phyloP scores from a whole-genome alignment of 148 eudicot genomes.

The Heliamphora exappendiculata region DNA sequence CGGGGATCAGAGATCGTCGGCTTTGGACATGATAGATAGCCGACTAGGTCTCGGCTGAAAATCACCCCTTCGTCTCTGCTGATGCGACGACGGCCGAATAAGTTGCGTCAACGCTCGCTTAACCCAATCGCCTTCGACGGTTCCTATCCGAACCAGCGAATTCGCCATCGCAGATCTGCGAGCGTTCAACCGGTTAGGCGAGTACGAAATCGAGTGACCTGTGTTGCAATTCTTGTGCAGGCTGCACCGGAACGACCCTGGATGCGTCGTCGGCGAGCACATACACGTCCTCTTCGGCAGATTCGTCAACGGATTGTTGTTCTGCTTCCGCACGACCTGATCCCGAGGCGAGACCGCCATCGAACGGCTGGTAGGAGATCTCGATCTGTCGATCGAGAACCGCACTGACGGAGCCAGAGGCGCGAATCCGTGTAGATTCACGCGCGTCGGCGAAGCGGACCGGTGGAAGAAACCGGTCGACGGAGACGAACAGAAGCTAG shows the following conservation, averaged over 20 bases:
- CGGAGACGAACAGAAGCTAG: slow-evolving; percentile 22
- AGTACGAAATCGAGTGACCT: slow-evolving; percentile 16
- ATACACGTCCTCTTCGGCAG: slow-evolving; percentile 28
- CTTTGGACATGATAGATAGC: slow-evolving; percentile 37
- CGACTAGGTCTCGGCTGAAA: slow-evolving; percentile 33
- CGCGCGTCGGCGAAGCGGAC: slow-evolving; percentile 33
- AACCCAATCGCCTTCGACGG: slow-evolving; percentile 50
- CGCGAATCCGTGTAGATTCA: slow-evolving; percentile 32
- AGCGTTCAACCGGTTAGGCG: slow-evolving; percentile 36
- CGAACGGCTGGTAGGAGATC: slow-evolving; percentile 32
- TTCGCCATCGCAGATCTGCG: slow-evolving; percentile 59
- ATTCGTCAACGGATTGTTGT: slow-evolving; percentile 15
- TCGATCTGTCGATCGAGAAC: slow-evolving; percentile 31
- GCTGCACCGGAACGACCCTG: slow-evolving; percentile 39
- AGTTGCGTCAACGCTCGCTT: slow-evolving; percentile 42
- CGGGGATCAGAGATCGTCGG: slow-evolving; percentile 17
- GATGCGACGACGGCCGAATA: slow-evolving; percentile 55
- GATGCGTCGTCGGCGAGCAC: slow-evolving; percentile 43
- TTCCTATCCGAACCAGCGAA: slow-evolving; percentile 47
- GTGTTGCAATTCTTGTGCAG: slow-evolving; percentile 28
- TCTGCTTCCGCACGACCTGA: slow-evolving; percentile 20
- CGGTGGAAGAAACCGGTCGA: slow-evolving; percentile 23
- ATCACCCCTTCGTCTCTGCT: slow-evolving; percentile 28
- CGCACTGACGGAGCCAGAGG: slow-evolving; percentile 29
- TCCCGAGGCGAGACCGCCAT: slow-evolving; percentile 25